Evolutionary conservation across 768 basidiomycete genomes (phyloP).

Genomic region (Asterophora parasitica): DNA sequence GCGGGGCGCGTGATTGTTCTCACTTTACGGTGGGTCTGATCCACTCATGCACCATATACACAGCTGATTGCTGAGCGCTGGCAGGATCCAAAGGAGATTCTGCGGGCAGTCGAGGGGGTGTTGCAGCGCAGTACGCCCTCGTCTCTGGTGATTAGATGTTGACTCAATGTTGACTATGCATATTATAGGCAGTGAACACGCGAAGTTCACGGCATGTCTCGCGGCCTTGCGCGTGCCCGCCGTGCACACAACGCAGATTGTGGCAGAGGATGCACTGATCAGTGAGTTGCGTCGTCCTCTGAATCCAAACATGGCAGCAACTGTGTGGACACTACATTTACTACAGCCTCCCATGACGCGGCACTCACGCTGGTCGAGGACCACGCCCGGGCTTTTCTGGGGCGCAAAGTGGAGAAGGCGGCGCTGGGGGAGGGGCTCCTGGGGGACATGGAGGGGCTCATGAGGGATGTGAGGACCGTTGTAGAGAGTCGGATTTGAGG

Average conservation of each 20-base stretch:
- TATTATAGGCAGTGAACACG: conserved; percentile 3
- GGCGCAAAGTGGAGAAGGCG: conserved; percentile 20
- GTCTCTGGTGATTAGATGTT: too few species aligned
- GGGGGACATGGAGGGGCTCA: conserved; percentile 16
- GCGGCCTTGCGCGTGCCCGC: neutral
- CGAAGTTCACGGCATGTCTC: conserved; percentile 3
- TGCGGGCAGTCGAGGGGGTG: conserved; percentile 3
- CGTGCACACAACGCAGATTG: neutral
- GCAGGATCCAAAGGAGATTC: conserved; percentile 1
- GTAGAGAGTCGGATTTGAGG: conserved; percentile 5
- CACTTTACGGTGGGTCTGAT: neutral
- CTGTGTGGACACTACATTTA: too few species aligned
- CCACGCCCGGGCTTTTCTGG: conserved; percentile 11
- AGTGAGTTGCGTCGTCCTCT: conserved; percentile 4
- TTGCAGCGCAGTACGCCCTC: conserved; percentile 4
- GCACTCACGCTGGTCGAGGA: conserved; percentile 6
- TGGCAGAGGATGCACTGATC: conserved; percentile 5
- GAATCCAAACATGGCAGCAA: neutral
- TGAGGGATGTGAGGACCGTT: conserved; percentile 11
- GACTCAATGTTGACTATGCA: neutral
- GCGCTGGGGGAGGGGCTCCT: conserved; percentile 12
- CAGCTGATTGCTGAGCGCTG: neutral
- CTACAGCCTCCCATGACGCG: conserved; percentile 4
- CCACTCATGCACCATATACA: neutral
- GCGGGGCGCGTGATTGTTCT: neutral